Evolutionary conservation across 164 flowering plant genomes (phyloP), one percentile per base, ranked within the genome.

Genomic region (Sedum album): DNA sequence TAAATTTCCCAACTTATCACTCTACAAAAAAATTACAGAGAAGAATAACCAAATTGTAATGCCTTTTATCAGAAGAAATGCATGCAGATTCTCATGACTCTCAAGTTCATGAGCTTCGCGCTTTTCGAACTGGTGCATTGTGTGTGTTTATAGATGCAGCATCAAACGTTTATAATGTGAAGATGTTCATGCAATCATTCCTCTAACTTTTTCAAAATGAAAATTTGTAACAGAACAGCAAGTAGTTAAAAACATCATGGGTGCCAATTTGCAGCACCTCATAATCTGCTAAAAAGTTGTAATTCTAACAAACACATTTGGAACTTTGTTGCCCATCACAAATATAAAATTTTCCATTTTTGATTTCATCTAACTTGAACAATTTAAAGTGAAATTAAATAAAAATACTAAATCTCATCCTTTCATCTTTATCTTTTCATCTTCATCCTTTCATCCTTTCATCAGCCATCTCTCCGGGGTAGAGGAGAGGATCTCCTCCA

Each of bases 191-290:
- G 55, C 4, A n/a, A 49, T 49, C 6, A 49, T 18, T 49, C 21
- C 55, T 10, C 18, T 11, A 13, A 31, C 62, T 28, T 57, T 57
- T 57, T 57, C 6, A 18, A 57, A 57, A 18, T 57, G 62, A 57
- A n/a, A n/a, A 26, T 26, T 57, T 28, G 33, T 28, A 25, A 57
- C 62, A 57, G 35, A 57, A 28, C 18, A 15, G 26, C 57, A 51
- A 51, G 26, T 23, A 51, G 48, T 18, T 18, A 44, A 39, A 8
- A 44, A 44, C 15, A 4, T 51, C 26, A 51, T 51, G 57, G 57
- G 57, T n/a, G 25, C 8, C 31, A 26, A 55, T 7, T 57, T 72
- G 64, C 38, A 67, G 67, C 77, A 83, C 70, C 80, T 84, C 70
- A 53, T n/a, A 7, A 53, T 23, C 15, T 23, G 60, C 28, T 53